Evolutionary conservation across 768 basidiomycete genomes (phyloP).

Genomic region (Chiua virens): DNA sequence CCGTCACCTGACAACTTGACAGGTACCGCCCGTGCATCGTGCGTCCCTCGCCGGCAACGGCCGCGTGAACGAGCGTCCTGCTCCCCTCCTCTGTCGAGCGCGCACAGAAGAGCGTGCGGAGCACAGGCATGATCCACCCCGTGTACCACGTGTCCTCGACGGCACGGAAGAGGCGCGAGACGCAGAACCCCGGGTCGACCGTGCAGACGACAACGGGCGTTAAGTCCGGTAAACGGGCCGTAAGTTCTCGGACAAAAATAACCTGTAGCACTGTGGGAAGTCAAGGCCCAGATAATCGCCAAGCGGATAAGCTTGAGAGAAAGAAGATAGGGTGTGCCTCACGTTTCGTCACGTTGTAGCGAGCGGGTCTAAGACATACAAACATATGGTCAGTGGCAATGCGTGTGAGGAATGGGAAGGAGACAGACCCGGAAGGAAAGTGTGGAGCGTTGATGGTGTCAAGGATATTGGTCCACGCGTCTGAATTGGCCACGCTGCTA

Average conservation of each 20-base stretch:
- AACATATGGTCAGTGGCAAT: too few relatives aligned
- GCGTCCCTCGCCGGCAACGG: conserved; percentile 16
- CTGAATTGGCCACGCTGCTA: conserved; percentile 2
- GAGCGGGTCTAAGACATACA: too few relatives aligned
- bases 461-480: conserved; percentile 20
- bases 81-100: conserved; percentile 33
- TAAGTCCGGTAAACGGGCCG: too few relatives aligned
- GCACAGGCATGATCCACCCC: not conserved
- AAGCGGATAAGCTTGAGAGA: too few relatives aligned
- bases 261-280: too few relatives aligned
- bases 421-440: too few relatives aligned
- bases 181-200: conserved; percentile 34
- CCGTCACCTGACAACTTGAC: conserved; percentile 16
- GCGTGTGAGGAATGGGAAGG: too few relatives aligned
- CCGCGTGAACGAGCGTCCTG: conserved; percentile 32
- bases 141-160: conserved; percentile 9
- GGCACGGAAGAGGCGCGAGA: conserved; percentile 27
- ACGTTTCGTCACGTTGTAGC: too few relatives aligned
- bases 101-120: conserved; percentile 14
- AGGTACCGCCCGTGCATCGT: conserved; percentile 29
- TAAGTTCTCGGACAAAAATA: too few relatives aligned
- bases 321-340: too few relatives aligned
- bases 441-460: not conserved
- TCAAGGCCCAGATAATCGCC: too few relatives aligned
- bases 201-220: not conserved